Conservation (phyloP, 2,329 filamentous ascomycete genomes). For the Fusarium cyanostomum region DNA sequence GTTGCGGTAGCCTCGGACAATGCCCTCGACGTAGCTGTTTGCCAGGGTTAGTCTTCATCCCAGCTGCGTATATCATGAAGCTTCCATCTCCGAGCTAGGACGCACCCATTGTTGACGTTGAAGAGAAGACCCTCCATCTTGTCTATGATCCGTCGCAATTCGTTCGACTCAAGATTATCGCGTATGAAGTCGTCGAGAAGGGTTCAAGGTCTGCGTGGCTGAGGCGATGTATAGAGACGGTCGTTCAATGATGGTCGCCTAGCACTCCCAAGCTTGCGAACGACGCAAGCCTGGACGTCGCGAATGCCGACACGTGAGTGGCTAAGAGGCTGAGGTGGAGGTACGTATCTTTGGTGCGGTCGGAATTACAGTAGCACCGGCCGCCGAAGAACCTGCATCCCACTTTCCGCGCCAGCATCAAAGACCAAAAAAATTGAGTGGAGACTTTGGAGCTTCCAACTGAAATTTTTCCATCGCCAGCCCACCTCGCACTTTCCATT, state of each 20-base stretch:
- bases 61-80: conserved; percentile 22
- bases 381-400: conserved; percentile 36
- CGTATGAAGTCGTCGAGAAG: conserved; percentile 6
- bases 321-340: conserved; percentile 16
- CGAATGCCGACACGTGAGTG: conserved; percentile 43
- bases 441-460: conserved; percentile 49
- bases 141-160: conserved; percentile 14
- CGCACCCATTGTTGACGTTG: conserved; percentile 92
- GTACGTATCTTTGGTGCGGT: conserved; percentile 14
- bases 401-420: conserved; percentile 42
- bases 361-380: conserved; percentile 44
- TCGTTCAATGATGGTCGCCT: conserved; percentile 42
- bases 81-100: conserved; percentile 22
- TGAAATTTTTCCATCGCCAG: conserved; percentile 56
- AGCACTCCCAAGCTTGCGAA: conserved; percentile 37
- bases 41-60: conserved; percentile 45
- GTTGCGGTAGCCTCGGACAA: conserved; percentile 97
- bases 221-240: conserved; percentile 30
- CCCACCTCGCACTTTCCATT: conserved; percentile 47
- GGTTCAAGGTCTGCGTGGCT: conserved; percentile 17
- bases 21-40: conserved; percentile 90
- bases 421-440: conserved; percentile 52
- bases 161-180: conserved; percentile 6
- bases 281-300: conserved; percentile 38
- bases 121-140: conserved; percentile 92